A percentile compares a stretch with the other conserved stretches of the same genome.
Evolutionary conservation across 257 asterid species (phyloP).

Genomic region (Fraxinus quadrangulata): DNA sequence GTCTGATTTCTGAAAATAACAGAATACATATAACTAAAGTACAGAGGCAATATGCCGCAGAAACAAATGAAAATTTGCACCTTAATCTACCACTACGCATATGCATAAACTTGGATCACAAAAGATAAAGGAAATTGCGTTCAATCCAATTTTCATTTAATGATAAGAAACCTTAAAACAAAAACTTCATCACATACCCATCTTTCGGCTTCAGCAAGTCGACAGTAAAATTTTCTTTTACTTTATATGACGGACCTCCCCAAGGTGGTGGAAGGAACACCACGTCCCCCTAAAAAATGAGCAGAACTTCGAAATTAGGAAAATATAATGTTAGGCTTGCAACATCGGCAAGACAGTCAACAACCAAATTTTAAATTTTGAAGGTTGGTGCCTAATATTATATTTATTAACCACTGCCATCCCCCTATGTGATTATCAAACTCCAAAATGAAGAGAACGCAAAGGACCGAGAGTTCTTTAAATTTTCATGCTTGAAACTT

Average conservation of each 20-base stretch:
- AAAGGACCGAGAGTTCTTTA: background rate
- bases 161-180: background rate
- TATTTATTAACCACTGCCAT: too few relatives aligned
- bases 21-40: background rate
- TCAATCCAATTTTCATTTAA: background rate
- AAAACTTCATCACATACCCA: slow-evolving; percentile 55
- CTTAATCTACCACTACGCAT: background rate
- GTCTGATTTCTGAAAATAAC: background rate
- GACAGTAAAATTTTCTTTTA: slow-evolving; percentile 52
- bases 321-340: slow-evolving; percentile 17
- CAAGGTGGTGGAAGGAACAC: slow-evolving; percentile 95
- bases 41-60: background rate
- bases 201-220: slow-evolving; percentile 76
- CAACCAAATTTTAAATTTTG: background rate
- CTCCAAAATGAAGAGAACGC: background rate
- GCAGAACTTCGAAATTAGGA: slow-evolving; percentile 26
- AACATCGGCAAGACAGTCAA: slow-evolving; percentile 7
- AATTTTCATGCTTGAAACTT: background rate
- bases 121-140: background rate
- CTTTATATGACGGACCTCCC: slow-evolving; percentile 89
- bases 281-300: slow-evolving; percentile 65
- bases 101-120: background rate
- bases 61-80: background rate
- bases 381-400: too few relatives aligned
- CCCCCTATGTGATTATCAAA: background rate